Conservation (phyloP, 2,329 filamentous ascomycete genomes). For the Clarireedia monteithiana region DNA sequence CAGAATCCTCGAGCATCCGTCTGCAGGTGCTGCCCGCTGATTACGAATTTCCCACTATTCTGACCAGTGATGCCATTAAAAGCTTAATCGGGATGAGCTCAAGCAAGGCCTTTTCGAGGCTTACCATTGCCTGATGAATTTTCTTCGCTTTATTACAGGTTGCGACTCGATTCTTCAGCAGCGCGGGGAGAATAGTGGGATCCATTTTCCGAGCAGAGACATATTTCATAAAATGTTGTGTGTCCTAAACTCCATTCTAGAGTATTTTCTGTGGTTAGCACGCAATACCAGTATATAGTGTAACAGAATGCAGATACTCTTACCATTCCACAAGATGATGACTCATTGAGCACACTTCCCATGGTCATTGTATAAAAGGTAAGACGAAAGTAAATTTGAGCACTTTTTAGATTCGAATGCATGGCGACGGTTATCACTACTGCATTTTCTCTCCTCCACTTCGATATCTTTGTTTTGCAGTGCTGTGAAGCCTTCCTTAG, state of each 20-base stretch:
- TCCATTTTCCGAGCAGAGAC: background rate
- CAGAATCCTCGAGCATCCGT: slow-evolving; percentile 41
- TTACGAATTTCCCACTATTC: slow-evolving; percentile 1
- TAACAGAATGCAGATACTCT: slow-evolving; percentile 14
- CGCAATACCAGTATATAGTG: background rate
- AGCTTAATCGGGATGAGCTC: background rate
- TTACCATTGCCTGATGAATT: background rate
- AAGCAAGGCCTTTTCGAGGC: background rate
- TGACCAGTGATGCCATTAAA: slow-evolving; percentile 2
- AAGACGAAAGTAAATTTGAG: slow-evolving; percentile 13
- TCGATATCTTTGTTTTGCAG: background rate
- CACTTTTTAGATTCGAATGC: background rate
- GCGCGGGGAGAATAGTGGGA: background rate
- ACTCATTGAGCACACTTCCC: slow-evolving; percentile 11
- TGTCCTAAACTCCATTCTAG: slow-evolving; percentile 10
- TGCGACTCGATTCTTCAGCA: background rate
- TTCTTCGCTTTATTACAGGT: background rate
- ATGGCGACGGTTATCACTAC: background rate
- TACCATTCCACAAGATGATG: slow-evolving; percentile 15
- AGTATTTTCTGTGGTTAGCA: slow-evolving; percentile 15
- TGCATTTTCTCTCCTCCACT: background rate
- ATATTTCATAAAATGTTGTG: no score
- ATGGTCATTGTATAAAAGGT: slow-evolving; percentile 14
- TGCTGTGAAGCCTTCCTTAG: slow-evolving; percentile 9
- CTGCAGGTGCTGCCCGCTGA: slow-evolving; percentile 37